Conservation (phyloP, 768 basidiomycete genomes). For the Lentinula raphanica region DNA sequence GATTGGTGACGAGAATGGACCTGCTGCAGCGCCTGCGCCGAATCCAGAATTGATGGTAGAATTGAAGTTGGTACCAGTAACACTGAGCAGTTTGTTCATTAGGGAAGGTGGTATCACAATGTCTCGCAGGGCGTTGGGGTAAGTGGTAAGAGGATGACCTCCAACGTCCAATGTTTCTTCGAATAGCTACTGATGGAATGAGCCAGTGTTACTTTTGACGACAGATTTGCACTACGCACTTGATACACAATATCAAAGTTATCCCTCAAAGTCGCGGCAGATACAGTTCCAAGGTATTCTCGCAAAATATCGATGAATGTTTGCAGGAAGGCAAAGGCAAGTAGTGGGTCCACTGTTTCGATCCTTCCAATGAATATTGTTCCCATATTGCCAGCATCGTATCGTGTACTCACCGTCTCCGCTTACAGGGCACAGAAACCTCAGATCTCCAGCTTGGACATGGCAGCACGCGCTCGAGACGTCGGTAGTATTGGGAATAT, state of each 20-base stretch:
- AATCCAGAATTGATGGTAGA: constrained; percentile 40
- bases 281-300: constrained; percentile 87
- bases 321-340: constrained; percentile 85
- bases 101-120: constrained; percentile 91
- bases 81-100: constrained; percentile 62
- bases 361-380: background rate
- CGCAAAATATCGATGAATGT: constrained; percentile 77
- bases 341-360: constrained; percentile 42
- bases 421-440: constrained; percentile 75
- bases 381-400: background rate
- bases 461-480: constrained; percentile 80
- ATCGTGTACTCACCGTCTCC: constrained; percentile 67
- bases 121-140: constrained; percentile 83
- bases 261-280: constrained; percentile 73
- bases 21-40: constrained; percentile 28
- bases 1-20: constrained; percentile 81
- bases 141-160: constrained; percentile 89
- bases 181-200: constrained; percentile 52
- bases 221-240: constrained; percentile 38
- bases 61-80: constrained; percentile 44
- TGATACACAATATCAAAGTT: constrained; percentile 96
- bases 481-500: constrained; percentile 45
- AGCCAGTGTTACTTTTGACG: background rate
- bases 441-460: constrained; percentile 68
- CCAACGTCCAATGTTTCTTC: constrained; percentile 95